Conservation (phyloP, 352 stramenopile species). For the Achlya hypogyna region DNA sequence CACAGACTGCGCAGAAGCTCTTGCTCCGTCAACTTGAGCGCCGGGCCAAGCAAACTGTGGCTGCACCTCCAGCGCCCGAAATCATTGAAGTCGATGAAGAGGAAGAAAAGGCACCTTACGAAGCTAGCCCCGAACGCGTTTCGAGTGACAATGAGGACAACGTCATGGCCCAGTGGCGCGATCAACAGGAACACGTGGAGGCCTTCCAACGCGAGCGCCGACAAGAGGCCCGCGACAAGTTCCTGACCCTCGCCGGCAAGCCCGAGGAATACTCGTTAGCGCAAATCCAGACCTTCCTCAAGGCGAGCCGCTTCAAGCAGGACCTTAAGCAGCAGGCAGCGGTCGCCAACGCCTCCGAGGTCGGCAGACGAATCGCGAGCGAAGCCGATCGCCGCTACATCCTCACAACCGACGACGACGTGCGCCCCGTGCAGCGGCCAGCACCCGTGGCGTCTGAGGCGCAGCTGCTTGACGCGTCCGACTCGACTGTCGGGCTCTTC, state of each 20-base stretch:
- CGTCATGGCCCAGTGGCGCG: constrained; percentile 31
- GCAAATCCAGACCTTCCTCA: constrained; percentile 94
- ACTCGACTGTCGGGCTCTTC: neutral
- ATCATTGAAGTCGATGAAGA: constrained; percentile 22
- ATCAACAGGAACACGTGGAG: constrained; percentile 48
- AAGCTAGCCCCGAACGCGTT: neutral
- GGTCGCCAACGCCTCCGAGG: constrained; percentile 29
- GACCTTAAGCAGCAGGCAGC: constrained; percentile 35
- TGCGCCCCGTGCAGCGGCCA: neutral
- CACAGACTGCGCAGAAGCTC: constrained; percentile 90
- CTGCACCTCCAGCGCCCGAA: neutral
- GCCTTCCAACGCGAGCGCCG: constrained; percentile 67
- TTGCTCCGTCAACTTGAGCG: constrained; percentile 86
- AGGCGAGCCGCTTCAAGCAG: constrained; percentile 85
- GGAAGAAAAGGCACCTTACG: constrained; percentile 24
- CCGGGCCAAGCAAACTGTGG: constrained; percentile 32
- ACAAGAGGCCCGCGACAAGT: constrained; percentile 88
- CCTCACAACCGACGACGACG: constrained; percentile 23
- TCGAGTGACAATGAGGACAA: constrained; percentile 21
- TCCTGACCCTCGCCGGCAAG: constrained; percentile 92
- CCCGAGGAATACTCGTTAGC: constrained; percentile 91
- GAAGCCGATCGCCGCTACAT: constrained; percentile 42
- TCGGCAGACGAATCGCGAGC: constrained; percentile 3
- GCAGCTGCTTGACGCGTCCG: neutral
- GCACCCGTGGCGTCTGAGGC: neutral